These are phyloP conservation scores for Starmerella powellii DNA, from an alignment of 805 yeast species.

Conservation along the genomic window DNA sequence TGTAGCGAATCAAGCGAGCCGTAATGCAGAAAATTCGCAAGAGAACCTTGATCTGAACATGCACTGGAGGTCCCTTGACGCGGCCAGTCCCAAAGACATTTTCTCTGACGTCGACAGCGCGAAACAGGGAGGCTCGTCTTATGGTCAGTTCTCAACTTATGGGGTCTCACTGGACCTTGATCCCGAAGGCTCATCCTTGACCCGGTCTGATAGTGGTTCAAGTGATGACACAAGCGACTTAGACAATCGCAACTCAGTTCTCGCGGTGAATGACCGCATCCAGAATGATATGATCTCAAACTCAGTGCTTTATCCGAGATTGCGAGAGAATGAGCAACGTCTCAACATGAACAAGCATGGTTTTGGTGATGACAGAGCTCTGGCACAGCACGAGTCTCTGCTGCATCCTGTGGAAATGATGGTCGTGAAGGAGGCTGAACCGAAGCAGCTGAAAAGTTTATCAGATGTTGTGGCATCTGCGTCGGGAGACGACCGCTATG, in stretches of 20 bases:
- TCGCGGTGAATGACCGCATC: slow-evolving; percentile 5
- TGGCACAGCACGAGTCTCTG: not conserved
- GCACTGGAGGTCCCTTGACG: no score
- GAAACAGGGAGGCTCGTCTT: not conserved
- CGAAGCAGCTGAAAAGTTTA: not conserved
- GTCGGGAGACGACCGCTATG: slow-evolving; percentile 15
- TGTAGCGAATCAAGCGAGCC: no score
- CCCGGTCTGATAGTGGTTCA: not conserved
- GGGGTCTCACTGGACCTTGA: slow-evolving; percentile 6
- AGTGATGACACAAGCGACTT: slow-evolving; percentile 1
- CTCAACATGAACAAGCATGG: not conserved
- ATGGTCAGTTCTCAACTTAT: slow-evolving; percentile 5
- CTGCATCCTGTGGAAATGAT: not conserved
- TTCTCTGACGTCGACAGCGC: no score
- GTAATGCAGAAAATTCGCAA: no score
- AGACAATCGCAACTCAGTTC: not conserved
- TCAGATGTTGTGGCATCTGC: slow-evolving; percentile 3
- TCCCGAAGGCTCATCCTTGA: not conserved
- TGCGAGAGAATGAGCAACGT: slow-evolving; percentile 2
- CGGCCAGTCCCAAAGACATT: no score
- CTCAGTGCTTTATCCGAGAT: not conserved
- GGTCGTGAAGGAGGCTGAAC: not conserved
- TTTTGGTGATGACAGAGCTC: no score
- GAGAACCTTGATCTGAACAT: no score
- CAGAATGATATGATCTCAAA: slow-evolving; percentile 6